A percentile compares a stretch with the other conserved stretches of the same genome.
These are phyloP conservation scores for Astrothelium subdiscretum DNA, from an alignment of 495 filamentous ascomycete species.

Conservation along the genomic window DNA sequence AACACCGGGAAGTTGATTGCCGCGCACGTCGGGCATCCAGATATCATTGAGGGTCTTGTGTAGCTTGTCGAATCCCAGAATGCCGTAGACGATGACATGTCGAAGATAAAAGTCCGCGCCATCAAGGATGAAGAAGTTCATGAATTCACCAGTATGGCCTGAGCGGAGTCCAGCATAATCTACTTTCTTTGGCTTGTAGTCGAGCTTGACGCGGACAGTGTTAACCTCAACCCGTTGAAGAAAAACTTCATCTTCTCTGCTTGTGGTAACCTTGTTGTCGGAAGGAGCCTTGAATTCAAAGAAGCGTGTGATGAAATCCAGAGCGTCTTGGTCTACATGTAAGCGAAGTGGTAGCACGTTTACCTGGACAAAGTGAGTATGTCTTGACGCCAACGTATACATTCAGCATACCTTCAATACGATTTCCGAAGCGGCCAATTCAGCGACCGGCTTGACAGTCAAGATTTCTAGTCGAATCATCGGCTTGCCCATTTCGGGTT, in stretches of 20 bases:
- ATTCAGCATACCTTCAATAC: slow-evolving; percentile 63
- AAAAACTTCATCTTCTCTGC: slow-evolving; percentile 61
- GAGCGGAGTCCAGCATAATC: slow-evolving; percentile 92
- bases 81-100: slow-evolving; percentile 84
- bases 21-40: slow-evolving; percentile 91
- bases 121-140: slow-evolving; percentile 96
- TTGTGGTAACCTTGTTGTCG: slow-evolving; percentile 23
- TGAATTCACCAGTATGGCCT: slow-evolving; percentile 95
- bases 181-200: slow-evolving; percentile 96
- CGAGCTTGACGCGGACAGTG: slow-evolving; percentile 67
- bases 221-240: slow-evolving; percentile 83
- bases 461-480: slow-evolving; percentile 86
- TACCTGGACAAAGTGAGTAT: slow-evolving; percentile 33
- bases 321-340: slow-evolving; percentile 94
- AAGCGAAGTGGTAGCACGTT: slow-evolving; percentile 78
- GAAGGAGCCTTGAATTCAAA: slow-evolving; percentile 83
- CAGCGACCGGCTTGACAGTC: slow-evolving; percentile 72
- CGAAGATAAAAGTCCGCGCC: slow-evolving; percentile 74
- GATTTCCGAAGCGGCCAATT: slow-evolving; percentile 79
- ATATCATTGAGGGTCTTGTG: slow-evolving; percentile 84
- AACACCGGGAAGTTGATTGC: slow-evolving; percentile 79
- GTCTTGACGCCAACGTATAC: not conserved
- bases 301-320: slow-evolving; percentile 94
- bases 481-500: slow-evolving; percentile 68
- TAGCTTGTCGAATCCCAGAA: slow-evolving; percentile 78